Base-by-base conservation (phyloP, 1,284 basidiomycete species). In the Ustilago xerochloae region DNA sequence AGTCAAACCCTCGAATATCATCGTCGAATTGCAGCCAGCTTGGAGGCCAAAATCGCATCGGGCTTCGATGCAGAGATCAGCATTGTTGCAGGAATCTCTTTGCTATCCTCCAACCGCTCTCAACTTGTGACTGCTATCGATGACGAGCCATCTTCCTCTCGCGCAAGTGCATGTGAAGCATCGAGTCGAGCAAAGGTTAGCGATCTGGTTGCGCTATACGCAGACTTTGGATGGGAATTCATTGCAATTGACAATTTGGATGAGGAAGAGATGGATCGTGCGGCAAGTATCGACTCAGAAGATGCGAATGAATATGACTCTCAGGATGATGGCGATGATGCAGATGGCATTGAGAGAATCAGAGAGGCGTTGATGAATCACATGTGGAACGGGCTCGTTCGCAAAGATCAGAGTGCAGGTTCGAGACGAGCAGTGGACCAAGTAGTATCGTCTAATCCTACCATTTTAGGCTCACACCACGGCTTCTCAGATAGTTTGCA, bases 171-270 rank as follows among this genome's bases (percentile, higher is more conserved):
- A 13, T 36, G 36, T 9, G 26, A 30, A 0, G 6, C 26, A 2
- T 33, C 50, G 2, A 16, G 13, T n/a, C n/a, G n/a, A 2, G 54
- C 66, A n/a, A 61, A 58, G 36, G 63, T 38, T 7, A 63, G 62
- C 29, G 78, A 78, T 20, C 65, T 81, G 1, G 56, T 60, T 4
- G 67, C 69, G 8, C 65, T 81, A 33, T 81, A 80, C 29, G 69
- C 78, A 8, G 69, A 76, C 24, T 47, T 58, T 16, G 79, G 79
- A 5, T 81, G 79, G 79, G 79, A 81, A 28, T 81, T 69, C 56
- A 65, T 81, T 49, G 68, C 64, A 13, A 60, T 71, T 18, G 77
- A 66, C n/a, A 74, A 73, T 16, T 38, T 61, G 3, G 57, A 63
- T 15, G 65, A 10, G 4, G 55, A 55, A 5, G 61, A 47, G 2